Base-by-base conservation (phyloP, 1,139 yeast species). In the Suhomyces bribrorum region DNA sequence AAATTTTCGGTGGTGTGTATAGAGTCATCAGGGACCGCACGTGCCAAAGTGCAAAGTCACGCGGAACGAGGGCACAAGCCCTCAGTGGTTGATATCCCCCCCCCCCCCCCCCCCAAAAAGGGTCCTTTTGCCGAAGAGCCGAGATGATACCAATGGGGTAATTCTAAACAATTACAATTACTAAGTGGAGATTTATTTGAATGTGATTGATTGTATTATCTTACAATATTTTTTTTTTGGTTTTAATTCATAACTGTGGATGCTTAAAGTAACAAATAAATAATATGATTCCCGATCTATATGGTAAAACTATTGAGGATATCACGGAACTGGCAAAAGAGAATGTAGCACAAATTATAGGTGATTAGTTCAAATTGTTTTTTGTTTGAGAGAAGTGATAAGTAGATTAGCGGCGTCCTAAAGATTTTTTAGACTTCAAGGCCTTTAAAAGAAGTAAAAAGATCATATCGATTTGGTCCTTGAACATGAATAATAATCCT, bases 401-500 rank as follows among this genome's bases (percentile, higher is more conserved):
- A n/a, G n/a, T n/a, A n/a, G n/a, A n/a, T n/a, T n/a, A n/a, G n/a
- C n/a, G n/a, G n/a, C n/a, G n/a, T 31, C 29, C 33, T 28, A 40
- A 31, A 5, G 27, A 33, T n/a, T 35, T 31, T 28, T 31, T 40
- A 32, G 22, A 28, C 32, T 40, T 40, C 31, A 40, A 24, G 7
- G 24, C 17, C 37, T 57, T 54, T 52, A 75, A 61, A 48, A 75
- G 59, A 28, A 57, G 49, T 40, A 74, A 55, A 43, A 75, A 73
- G 13, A 71, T 47, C 41, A 74, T 44, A 58, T 79, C 75, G 39
- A 79, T 60, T 57, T 80, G 89, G 52, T 86, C 95, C 61, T 83
- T 85, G 61, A 83, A 84, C 83, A 85, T 85, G 54, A 88, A 85
- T 52, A 88, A 70, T 46, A 87, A 70, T 0, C 96, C 96, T 61